Base-by-base conservation (phyloP, 768 basidiomycete genomes). In the Xerocomus spinulosus region DNA sequence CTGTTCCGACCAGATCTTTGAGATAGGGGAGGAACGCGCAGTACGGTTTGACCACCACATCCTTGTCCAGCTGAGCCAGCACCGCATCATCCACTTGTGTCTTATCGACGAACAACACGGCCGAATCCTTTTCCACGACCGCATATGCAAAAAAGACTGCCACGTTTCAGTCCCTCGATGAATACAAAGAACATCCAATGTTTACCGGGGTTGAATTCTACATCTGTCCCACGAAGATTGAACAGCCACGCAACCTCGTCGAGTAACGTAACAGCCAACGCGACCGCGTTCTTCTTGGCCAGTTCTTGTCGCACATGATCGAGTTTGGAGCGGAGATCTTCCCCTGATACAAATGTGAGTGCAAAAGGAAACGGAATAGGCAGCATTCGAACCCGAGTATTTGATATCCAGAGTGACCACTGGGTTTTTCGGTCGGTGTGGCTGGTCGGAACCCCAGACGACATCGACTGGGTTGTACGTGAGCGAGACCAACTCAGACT, bases 231-330 rank as follows among this genome's bases (percentile, higher is more conserved):
- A 52, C 95, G 83, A 26, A 99, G 73, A 66, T 97, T 94, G 70
- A 92, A 89, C 32, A 93, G 62, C 92, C 92, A 98, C 0, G 92
- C 92, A 42, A 95, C 82, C 64, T 98, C 95, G 64, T 98, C 95
- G 18, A 98, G 78, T 76, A 86, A 83, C n/a, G 77, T 85, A 4
- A 97, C 78, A 1, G 95, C 83, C 34, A 89, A 66, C 2, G 87
- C 92, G 54, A 71, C 63, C 2, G 68, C 70, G 3, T 72, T 67
- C 50, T 75, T 71, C 59, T 82, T 77, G n/a, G 69, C 70, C 45
- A 95, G 55, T 51, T 85, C 82, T 48, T 81, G 76, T 28, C 91
- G 75, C 5, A 92, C 68, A 17, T 72, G 69, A 15, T 68, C 67
- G 34, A 99, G 71, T 67, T 99, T 99, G 24, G 79, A 76, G 29